Conservation (phyloP, 352 stramenopile genomes). For the Globisporangium polare region DNA sequence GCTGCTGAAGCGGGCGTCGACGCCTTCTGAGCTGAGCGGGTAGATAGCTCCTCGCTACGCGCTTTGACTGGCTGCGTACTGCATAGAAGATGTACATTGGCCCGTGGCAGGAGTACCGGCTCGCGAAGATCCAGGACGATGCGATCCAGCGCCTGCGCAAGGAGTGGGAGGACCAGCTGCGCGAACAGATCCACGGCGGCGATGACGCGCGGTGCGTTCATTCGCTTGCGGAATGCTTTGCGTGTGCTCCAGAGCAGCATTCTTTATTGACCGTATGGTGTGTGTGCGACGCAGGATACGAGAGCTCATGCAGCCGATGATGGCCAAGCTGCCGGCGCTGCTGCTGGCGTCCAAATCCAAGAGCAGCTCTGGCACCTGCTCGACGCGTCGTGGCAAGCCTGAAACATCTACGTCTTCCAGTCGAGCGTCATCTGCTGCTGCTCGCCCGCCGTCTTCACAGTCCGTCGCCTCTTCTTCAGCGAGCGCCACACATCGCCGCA, state of each 20-base stretch:
- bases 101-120: slow-evolving; percentile 82
- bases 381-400: slow-evolving; percentile 9
- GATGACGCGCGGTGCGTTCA: slow-evolving; percentile 39
- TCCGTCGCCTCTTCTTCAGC: not conserved
- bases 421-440: slow-evolving; percentile 8
- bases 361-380: not conserved
- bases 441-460: not conserved
- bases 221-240: too few species aligned
- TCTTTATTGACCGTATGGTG: too few species aligned
- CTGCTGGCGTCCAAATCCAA: slow-evolving; percentile 47
- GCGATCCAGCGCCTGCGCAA: slow-evolving; percentile 60
- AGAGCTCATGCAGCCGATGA: slow-evolving; percentile 75
- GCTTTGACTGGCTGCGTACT: not conserved
- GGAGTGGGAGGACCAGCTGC: slow-evolving; percentile 63
- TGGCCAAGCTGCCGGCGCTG: slow-evolving; percentile 66
- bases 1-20: not conserved
- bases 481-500: not conserved
- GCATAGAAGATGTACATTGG: slow-evolving; percentile 69
- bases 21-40: not conserved
- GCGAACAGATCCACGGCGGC: slow-evolving; percentile 35
- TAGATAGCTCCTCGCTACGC: not conserved
- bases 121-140: slow-evolving; percentile 82
- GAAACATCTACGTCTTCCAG: not conserved
- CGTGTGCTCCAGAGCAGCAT: too few species aligned
- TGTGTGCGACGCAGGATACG: slow-evolving; percentile 33